Evolutionary conservation across 2,329 filamentous ascomycete species (phyloP).

Genomic region (Colletotrichum acutatum): DNA sequence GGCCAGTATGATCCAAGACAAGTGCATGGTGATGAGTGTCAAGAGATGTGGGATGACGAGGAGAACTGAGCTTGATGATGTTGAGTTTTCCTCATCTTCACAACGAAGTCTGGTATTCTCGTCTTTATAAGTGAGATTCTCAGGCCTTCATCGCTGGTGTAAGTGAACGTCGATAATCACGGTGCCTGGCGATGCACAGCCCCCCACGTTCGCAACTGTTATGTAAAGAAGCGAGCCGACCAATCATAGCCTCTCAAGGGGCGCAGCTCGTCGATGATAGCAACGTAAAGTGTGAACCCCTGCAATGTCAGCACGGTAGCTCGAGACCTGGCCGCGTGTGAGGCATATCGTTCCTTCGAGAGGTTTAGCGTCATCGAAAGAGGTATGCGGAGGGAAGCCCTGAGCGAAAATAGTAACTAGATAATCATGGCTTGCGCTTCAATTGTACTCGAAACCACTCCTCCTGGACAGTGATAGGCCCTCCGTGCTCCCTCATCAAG

Average conservation of each 20-base stretch:
- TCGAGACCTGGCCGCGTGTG: neutral
- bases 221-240: neutral
- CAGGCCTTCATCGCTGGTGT: neutral
- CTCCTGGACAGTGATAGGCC: slow-evolving; percentile 11
- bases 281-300: neutral
- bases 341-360: neutral
- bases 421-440: slow-evolving; percentile 12
- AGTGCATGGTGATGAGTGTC: neutral
- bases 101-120: neutral
- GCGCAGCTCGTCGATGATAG: neutral
- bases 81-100: neutral
- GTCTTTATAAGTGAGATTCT: neutral
- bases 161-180: neutral
- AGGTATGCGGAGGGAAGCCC: neutral
- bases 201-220: neutral
- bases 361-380: neutral
- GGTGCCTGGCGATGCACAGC: slow-evolving; percentile 4
- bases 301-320: neutral
- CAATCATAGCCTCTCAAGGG: neutral
- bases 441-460: slow-evolving; percentile 13
- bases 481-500: slow-evolving; percentile 19
- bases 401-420: neutral
- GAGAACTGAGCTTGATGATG: neutral
- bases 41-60: neutral
- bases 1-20: slow-evolving; percentile 4